These are phyloP conservation scores for Yarrowia alimentaria DNA, from an alignment of 805 yeast species.

Conservation along the genomic window DNA sequence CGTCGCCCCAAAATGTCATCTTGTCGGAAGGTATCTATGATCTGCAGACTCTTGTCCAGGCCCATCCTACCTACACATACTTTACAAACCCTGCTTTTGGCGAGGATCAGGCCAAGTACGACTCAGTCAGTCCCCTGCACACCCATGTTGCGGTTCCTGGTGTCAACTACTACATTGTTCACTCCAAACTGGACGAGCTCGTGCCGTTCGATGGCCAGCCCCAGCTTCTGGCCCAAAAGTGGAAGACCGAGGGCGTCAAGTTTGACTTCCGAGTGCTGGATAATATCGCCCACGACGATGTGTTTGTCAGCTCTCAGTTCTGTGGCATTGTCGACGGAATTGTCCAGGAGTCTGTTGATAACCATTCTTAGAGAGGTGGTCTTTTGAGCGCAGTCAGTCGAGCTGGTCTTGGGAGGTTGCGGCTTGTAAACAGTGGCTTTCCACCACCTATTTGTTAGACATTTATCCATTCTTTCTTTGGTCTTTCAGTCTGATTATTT, in stretches of 20 bases:
- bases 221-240: conserved; percentile 26
- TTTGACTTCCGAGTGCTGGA: conserved; percentile 29
- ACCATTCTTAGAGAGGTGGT: not conserved
- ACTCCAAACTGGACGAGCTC: conserved; percentile 67
- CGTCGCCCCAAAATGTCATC: conserved; percentile 6
- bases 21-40: conserved; percentile 66
- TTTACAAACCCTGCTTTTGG: conserved; percentile 64
- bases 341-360: conserved; percentile 8
- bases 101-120: conserved; percentile 36
- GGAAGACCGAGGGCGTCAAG: conserved; percentile 28
- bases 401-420: too few relatives aligned
- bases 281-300: conserved; percentile 57
- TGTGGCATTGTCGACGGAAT: conserved; percentile 35
- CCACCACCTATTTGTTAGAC: too few relatives aligned
- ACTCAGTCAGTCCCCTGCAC: conserved; percentile 33
- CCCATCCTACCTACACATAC: conserved; percentile 57
- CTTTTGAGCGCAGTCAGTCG: too few relatives aligned
- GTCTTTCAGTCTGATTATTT: too few relatives aligned
- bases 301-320: conserved; percentile 48
- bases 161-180: conserved; percentile 47
- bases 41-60: conserved; percentile 49
- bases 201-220: conserved; percentile 52
- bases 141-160: conserved; percentile 23
- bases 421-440: too few relatives aligned
- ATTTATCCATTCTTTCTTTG: too few relatives aligned